These are phyloP conservation scores for Aspergillus indologenus DNA, from an alignment of 495 filamentous ascomycete species.

Conservation along the genomic window DNA sequence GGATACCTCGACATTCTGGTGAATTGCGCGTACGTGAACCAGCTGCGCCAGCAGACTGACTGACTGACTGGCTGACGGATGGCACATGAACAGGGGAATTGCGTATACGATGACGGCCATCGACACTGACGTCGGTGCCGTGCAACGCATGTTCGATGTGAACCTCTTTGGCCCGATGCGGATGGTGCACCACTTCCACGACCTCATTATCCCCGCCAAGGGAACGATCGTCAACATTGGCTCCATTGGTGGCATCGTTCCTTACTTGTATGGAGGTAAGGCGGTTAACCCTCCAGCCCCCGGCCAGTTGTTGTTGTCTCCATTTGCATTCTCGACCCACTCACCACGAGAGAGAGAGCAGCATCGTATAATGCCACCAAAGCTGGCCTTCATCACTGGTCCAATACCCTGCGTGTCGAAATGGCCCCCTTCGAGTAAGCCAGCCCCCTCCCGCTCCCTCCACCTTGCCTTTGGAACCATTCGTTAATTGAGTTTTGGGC, in stretches of 20 bases:
- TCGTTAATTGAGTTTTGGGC: background rate
- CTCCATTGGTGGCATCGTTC: constrained; percentile 27
- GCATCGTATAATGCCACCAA: constrained; percentile 34
- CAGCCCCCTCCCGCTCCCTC: background rate
- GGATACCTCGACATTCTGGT: too few relatives aligned
- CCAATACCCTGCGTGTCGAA: constrained; percentile 30
- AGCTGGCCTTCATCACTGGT: constrained; percentile 30
- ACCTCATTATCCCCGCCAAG: constrained; percentile 17
- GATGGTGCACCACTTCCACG: constrained; percentile 32
- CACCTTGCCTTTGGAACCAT: background rate
- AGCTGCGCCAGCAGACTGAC: too few relatives aligned
- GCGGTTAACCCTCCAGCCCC: background rate
- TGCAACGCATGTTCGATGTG: constrained; percentile 31
- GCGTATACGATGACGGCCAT: constrained; percentile 31
- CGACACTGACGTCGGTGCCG: constrained; percentile 24
- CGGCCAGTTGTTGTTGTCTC: background rate
- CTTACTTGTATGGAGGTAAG: constrained; percentile 32
- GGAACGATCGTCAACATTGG: constrained; percentile 32
- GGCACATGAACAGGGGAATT: too few relatives aligned
- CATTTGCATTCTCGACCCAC: background rate
- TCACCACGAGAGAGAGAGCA: background rate
- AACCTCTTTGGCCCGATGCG: constrained; percentile 36
- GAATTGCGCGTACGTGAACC: too few relatives aligned
- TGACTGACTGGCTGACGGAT: too few relatives aligned
- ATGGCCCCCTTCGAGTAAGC: constrained; percentile 27